These are phyloP conservation scores for Suillus weaverae DNA, from an alignment of 768 basidiomycete genomes.

Conservation along the genomic window DNA sequence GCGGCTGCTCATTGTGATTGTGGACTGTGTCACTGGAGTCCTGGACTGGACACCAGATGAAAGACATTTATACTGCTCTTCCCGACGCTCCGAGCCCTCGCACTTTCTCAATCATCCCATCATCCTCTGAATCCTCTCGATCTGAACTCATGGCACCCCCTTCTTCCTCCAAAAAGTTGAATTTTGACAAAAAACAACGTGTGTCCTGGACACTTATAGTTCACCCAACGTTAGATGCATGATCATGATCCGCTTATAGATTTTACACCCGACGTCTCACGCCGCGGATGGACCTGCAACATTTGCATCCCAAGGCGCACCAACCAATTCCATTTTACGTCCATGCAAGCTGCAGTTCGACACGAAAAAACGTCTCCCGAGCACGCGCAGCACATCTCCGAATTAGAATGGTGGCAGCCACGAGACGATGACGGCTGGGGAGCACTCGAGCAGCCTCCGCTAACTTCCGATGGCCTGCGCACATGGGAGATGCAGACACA, in stretches of 20 bases:
- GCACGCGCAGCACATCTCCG: slow-evolving; percentile 19
- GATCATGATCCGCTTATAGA: slow-evolving; percentile 13
- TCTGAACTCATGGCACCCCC: not conserved
- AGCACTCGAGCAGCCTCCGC: slow-evolving; percentile 29
- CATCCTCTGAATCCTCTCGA: not conserved
- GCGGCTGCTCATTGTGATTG: not conserved
- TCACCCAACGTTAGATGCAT: not conserved
- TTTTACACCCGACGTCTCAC: slow-evolving; percentile 27
- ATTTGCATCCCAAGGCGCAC: slow-evolving; percentile 27
- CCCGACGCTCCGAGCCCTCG: not conserved
- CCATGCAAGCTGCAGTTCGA: slow-evolving; percentile 28
- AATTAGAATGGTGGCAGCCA: slow-evolving; percentile 11
- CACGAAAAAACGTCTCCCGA: slow-evolving; percentile 30
- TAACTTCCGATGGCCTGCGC: slow-evolving; percentile 29
- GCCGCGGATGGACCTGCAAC: slow-evolving; percentile 35
- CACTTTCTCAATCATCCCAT: slow-evolving; percentile 4
- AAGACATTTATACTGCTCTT: not conserved
- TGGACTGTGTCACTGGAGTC: not conserved
- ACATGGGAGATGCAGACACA: slow-evolving; percentile 32
- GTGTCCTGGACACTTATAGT: not conserved
- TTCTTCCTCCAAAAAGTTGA: not conserved
- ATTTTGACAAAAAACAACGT: not conserved
- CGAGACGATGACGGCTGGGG: slow-evolving; percentile 26
- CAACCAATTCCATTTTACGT: slow-evolving; percentile 24
- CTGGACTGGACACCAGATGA: not conserved